A percentile compares a stretch with the other conserved stretches of the same genome.
Conservation (phyloP, 2,329 filamentous ascomycete genomes). For the Verticillium isaacii region DNA sequence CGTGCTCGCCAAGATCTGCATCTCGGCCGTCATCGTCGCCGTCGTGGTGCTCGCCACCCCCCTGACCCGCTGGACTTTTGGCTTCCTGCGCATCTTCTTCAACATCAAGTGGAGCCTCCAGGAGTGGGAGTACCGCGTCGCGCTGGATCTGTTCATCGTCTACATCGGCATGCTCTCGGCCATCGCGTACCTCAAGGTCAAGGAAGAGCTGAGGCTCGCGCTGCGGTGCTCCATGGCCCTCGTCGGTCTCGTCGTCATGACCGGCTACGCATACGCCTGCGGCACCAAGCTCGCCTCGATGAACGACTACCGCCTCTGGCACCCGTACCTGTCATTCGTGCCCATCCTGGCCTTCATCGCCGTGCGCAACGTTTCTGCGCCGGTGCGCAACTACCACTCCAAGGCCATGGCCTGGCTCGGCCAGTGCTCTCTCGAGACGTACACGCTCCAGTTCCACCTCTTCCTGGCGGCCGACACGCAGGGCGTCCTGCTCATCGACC, state of each 20-base stretch:
- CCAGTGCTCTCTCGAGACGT: constrained; percentile 52
- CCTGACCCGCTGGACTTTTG: constrained; percentile 14
- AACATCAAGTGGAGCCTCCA: constrained; percentile 40
- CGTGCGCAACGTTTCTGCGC: constrained; percentile 38
- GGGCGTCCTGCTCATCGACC: constrained; percentile 35
- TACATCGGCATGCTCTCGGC: constrained; percentile 51
- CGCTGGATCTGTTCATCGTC: constrained; percentile 48
- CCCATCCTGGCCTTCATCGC: constrained; percentile 48
- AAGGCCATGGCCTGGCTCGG: constrained; percentile 48
- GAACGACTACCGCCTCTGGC: constrained; percentile 41
- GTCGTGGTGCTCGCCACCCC: constrained; percentile 29
- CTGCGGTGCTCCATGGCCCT: background rate
- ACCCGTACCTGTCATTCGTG: constrained; percentile 49
- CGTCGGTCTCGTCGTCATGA: background rate
- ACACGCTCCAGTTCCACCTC: constrained; percentile 56
- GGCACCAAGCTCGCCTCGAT: constrained; percentile 10
- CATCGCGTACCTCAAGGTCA: constrained; percentile 7
- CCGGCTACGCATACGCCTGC: background rate
- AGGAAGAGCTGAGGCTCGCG: background rate
- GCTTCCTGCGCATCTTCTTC: constrained; percentile 32
- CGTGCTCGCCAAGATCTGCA: constrained; percentile 40
- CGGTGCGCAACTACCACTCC: constrained; percentile 20
- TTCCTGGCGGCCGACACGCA: constrained; percentile 56
- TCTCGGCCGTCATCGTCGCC: constrained; percentile 34
- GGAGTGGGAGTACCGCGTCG: constrained; percentile 45